A percentile compares a stretch with the other conserved stretches of the same genome.
Conservation (phyloP, 768 basidiomycete species). For the Trametes sanguinea region DNA sequence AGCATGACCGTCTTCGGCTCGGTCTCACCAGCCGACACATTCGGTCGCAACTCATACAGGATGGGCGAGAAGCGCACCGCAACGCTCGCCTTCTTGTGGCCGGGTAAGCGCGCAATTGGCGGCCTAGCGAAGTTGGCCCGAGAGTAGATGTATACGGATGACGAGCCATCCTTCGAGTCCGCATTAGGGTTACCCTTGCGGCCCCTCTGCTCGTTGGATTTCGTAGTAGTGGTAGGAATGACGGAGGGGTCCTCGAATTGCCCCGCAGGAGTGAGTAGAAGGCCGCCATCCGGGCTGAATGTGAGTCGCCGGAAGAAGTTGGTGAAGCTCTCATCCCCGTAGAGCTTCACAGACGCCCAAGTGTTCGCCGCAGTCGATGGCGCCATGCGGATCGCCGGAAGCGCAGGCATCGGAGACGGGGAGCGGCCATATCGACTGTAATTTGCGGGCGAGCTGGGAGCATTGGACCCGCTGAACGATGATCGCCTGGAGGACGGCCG, state of each 20-base stretch:
- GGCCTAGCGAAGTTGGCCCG: slow-evolving; percentile 91
- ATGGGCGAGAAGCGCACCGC: slow-evolving; percentile 94
- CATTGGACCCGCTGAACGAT: slow-evolving; percentile 78
- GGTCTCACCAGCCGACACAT: slow-evolving; percentile 41
- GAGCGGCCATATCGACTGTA: slow-evolving; percentile 74
- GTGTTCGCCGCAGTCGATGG: slow-evolving; percentile 50
- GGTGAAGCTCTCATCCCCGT: slow-evolving; percentile 93
- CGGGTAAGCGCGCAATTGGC: slow-evolving; percentile 92
- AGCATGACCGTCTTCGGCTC: slow-evolving; percentile 62
- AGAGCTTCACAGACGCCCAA: slow-evolving; percentile 77
- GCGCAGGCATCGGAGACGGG: slow-evolving; percentile 87
- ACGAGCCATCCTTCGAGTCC: slow-evolving; percentile 39
- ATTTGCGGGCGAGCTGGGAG: slow-evolving; percentile 66
- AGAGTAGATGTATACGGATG: slow-evolving; percentile 92
- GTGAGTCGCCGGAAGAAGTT: slow-evolving; percentile 94
- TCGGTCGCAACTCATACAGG: slow-evolving; percentile 83
- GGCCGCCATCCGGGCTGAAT: slow-evolving; percentile 93
- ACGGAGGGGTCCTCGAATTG: slow-evolving; percentile 93
- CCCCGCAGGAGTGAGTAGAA: slow-evolving; percentile 94
- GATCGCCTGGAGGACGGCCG: slow-evolving; percentile 63
- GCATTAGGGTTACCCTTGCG: slow-evolving; percentile 55
- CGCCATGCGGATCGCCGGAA: slow-evolving; percentile 85
- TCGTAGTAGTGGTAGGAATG: slow-evolving; percentile 38
- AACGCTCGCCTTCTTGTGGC: slow-evolving; percentile 94
- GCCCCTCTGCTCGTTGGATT: slow-evolving; percentile 51